Percentiles rank a stretch among this genome's conserved stretches.
These are phyloP conservation scores for Pulveroboletus ravenelii DNA, from an alignment of 768 basidiomycete species.

Conservation along the genomic window DNA sequence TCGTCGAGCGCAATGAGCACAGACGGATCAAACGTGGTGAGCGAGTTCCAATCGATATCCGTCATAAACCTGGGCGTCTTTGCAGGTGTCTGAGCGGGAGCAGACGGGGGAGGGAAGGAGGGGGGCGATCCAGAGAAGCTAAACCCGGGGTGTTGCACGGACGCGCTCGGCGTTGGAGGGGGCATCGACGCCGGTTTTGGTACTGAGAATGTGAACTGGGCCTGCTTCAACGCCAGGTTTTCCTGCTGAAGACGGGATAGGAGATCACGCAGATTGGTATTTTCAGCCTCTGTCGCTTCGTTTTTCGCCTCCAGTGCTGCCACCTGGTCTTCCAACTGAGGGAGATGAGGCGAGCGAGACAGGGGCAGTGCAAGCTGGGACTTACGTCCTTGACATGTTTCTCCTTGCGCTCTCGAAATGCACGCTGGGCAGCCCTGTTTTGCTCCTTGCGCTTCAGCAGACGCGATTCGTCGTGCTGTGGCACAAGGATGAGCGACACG, in stretches of 20 bases:
- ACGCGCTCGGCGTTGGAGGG: constrained; percentile 20
- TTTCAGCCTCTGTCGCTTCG: constrained; percentile 66
- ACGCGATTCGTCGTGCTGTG: constrained; percentile 60
- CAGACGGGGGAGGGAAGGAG: constrained; percentile 18
- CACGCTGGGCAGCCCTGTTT: constrained; percentile 94
- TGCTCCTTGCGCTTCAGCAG: constrained; percentile 92
- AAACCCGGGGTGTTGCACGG: constrained; percentile 18
- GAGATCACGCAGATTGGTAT: constrained; percentile 85
- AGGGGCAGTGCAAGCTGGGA: constrained; percentile 12
- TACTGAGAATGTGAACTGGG: constrained; percentile 79
- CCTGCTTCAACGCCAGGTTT: constrained; percentile 76
- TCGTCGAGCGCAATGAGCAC: constrained; percentile 64
- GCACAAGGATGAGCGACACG: constrained; percentile 4
- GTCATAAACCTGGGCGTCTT: constrained; percentile 17
- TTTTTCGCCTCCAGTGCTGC: constrained; percentile 83
- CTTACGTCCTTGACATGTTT: constrained; percentile 95
- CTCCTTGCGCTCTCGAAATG: constrained; percentile 96
- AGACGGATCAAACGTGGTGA: constrained; percentile 68
- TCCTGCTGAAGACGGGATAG: constrained; percentile 81
- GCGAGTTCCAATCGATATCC: constrained; percentile 57
- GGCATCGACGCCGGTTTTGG: constrained; percentile 41
- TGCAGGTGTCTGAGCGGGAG: constrained; percentile 32
- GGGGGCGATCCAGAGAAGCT: constrained; percentile 25
- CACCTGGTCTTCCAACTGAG: constrained; percentile 86
- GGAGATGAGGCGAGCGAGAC: constrained; percentile 5